Base-by-base conservation (phyloP, 2,329 filamentous ascomycete species). In the Colletotrichum shisoi region DNA sequence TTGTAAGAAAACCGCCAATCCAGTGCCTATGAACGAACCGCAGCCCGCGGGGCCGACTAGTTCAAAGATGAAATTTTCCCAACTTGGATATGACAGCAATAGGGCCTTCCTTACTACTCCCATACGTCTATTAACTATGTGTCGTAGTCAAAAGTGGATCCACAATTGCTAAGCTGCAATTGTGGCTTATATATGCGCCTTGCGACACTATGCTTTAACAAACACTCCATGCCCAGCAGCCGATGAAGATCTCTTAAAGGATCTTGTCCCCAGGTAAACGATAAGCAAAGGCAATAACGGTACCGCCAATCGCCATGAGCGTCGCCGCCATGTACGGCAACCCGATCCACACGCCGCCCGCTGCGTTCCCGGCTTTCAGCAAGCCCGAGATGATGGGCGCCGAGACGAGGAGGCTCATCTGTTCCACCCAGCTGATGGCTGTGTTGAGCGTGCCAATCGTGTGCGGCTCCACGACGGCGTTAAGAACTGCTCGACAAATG, bases 371-470 rank as follows among this genome's bases (percentile, higher is more conserved):
- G 1, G 73, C 70, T 42, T 79, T 76, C 45, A 87, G 79, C 6
- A 85, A 71, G 72, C 75, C 77, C 1, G 82, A 83, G 40, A 87
- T 74, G 0, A 81, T 67, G 0, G 85, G 84, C 1, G 79, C 78
- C 0, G 79, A 80, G 5, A 82, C 56, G 67, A 86, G 79, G 2
- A 80, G 70, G n/a, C 84, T 82, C 12, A 81, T 46, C 9, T 79
- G 82, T 68, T 88, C 84, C 39, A 84, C 72, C 27, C 86, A 77
- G 2, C 80, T 79, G 11, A 88, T 76, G 4, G 84, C 76, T 4
- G 82, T 83, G 72, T 87, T 88, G 27, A 87, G 75, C 0, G 82
- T 81, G 24, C 83, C 85, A 13, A 86, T 78, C 4, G 85, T 82
- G 65, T 85, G 80, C 24, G 81, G 78, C 70, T 85, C 83, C 13